Evolutionary conservation across 306 rosid species (phyloP), one percentile per base, ranked within the genome.

Genomic region (Dryas alaskensis): DNA sequence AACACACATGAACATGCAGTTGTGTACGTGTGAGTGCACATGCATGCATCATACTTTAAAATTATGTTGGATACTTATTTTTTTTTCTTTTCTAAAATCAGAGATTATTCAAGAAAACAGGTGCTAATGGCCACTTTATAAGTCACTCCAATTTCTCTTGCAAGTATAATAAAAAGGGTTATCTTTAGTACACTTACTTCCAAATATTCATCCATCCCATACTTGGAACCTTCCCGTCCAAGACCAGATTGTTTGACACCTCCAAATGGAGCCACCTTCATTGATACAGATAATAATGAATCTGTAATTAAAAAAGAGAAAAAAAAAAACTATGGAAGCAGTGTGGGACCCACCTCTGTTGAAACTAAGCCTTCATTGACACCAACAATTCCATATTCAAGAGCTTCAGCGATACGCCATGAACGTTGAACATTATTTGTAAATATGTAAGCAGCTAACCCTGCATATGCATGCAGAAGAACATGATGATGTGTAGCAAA

Each of bases 151-250:
- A 46, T 14, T 14, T 46, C 57, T 58, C 40, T 13, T 44, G 37
- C 40, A 72, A 25, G 58, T 4, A 55, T 22, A 42, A 54, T 19
- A 47, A 70, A 27, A 53, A 1, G 55, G 17, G 17, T 39, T 40
- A 43, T 22, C n/a, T 49, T 52, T 13, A 7, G 39, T 60, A 62
- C 5, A 66, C 77, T 78, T 86, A 87, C 97, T 89, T 94, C 99
- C 83, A 94, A 81, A 87, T 89, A 94, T 65, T 94, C 98, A 60
- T 94, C 99, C 89, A 94, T 81, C 61, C 99, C 99, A 67, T 94
- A 94, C 82, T 94, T 94, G 67, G 99, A 94, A 76, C 99, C 99
- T 82, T 94, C 99, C 70, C 99, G 89, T 79, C 99, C 99, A 19
- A 94, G 92, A 62, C 99, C 99, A 2, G 99, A 94, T 82, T 94